Conservation (phyloP, 202 grass and related monocot species). For the Digitaria exilis region DNA sequence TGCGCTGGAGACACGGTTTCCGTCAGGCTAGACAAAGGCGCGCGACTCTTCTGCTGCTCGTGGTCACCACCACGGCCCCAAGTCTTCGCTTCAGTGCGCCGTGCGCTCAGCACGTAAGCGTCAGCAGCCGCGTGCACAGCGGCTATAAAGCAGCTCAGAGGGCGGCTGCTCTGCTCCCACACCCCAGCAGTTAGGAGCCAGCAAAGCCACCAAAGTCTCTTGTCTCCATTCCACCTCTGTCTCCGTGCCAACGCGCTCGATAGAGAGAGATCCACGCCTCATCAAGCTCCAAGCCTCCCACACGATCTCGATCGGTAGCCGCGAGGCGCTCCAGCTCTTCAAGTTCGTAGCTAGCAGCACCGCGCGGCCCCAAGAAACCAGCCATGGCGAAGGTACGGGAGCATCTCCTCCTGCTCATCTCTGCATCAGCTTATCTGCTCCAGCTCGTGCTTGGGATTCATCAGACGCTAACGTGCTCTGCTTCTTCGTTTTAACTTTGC, state of each 20-base stretch:
- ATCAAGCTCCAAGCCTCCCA: too few species aligned
- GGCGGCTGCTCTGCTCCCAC: neutral
- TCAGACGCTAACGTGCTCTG: neutral
- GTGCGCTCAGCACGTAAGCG: neutral
- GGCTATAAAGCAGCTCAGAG: neutral
- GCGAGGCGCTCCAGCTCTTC: neutral
- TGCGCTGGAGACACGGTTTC: neutral
- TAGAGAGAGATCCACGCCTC: too few species aligned
- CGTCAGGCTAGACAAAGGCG: neutral
- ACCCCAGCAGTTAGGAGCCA: too few species aligned
- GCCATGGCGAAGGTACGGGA: neutral
- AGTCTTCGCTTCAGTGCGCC: neutral
- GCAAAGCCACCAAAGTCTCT: neutral
- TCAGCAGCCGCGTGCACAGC: neutral
- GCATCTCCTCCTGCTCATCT: neutral
- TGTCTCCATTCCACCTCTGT: neutral
- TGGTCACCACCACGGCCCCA: neutral
- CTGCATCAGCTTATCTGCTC: neutral
- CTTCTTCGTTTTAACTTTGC: neutral
- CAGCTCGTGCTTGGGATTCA: neutral
- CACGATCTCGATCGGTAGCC: neutral
- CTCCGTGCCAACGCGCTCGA: neutral
- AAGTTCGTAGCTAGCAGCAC: neutral
- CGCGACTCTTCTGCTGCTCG: neutral
- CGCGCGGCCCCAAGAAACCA: neutral